Evolutionary conservation across 441 rosid genomes (phyloP).

Genomic region (Raphanus hybrid): DNA sequence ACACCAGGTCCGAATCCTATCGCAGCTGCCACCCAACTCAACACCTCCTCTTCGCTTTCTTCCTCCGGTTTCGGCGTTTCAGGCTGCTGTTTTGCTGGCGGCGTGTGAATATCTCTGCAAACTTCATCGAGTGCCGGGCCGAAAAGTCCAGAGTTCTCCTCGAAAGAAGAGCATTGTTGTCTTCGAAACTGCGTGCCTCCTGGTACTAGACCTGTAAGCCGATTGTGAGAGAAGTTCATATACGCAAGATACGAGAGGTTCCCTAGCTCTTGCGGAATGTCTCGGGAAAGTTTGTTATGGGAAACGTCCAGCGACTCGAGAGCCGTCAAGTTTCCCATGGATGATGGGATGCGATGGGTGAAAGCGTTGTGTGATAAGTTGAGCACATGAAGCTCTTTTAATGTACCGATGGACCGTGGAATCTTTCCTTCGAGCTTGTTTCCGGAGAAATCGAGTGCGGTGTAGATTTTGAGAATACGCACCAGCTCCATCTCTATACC

Average conservation of each 20-base stretch:
- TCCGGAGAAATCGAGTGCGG: neutral
- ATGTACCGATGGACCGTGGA: neutral
- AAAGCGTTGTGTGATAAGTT: neutral
- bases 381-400: constrained; percentile 1
- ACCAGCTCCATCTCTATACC: neutral
- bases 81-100: neutral
- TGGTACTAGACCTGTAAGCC: neutral
- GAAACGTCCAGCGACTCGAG: neutral
- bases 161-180: neutral
- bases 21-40: neutral
- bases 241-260: neutral
- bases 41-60: neutral
- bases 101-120: neutral
- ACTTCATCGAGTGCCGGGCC: neutral
- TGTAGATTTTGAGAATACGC: neutral
- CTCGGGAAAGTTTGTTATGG: neutral
- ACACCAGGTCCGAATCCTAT: neutral
- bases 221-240: neutral
- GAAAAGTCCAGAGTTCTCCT: neutral
- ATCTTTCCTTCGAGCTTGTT: neutral
- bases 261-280: neutral
- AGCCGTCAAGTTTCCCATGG: neutral
- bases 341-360: neutral
- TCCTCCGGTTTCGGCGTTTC: neutral
- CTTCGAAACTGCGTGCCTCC: constrained; percentile 1